phyloP scores from a whole-genome alignment of 129 eudicot species.

The Helichrysum umbraculigerum region DNA sequence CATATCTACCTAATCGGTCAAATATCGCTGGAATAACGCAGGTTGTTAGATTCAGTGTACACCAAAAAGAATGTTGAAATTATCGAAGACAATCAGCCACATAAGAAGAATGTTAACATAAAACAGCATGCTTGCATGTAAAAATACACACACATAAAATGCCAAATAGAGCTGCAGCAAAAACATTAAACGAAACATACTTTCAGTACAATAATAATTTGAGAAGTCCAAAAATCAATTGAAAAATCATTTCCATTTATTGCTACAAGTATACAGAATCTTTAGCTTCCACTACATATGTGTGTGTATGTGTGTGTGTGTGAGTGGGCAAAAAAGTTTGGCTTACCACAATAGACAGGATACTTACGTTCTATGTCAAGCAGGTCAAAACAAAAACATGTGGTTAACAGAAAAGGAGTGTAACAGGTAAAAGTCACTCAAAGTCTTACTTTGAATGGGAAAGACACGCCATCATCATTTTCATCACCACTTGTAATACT shows the following conservation, averaged over 20 bases:
- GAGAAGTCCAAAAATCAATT: background rate
- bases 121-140: background rate
- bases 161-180: background rate
- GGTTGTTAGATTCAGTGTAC: no score
- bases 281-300: background rate
- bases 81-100: background rate
- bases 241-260: background rate
- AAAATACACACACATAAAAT: background rate
- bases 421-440: background rate
- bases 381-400: background rate
- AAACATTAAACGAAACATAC: background rate
- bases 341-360: conserved; percentile 84
- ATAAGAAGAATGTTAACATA: conserved; percentile 14
- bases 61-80: background rate
- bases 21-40: no score
- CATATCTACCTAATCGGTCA: no score
- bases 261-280: background rate
- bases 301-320: no score
- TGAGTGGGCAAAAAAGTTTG: background rate
- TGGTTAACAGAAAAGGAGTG: background rate
- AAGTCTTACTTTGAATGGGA: conserved; percentile 46
- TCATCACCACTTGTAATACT: conserved; percentile 82
- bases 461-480: conserved; percentile 87
- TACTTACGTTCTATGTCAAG: conserved; percentile 5
- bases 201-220: background rate